These are phyloP conservation scores for Penicillium crystallinum DNA, from an alignment of 495 filamentous ascomycete genomes.

Conservation along the genomic window DNA sequence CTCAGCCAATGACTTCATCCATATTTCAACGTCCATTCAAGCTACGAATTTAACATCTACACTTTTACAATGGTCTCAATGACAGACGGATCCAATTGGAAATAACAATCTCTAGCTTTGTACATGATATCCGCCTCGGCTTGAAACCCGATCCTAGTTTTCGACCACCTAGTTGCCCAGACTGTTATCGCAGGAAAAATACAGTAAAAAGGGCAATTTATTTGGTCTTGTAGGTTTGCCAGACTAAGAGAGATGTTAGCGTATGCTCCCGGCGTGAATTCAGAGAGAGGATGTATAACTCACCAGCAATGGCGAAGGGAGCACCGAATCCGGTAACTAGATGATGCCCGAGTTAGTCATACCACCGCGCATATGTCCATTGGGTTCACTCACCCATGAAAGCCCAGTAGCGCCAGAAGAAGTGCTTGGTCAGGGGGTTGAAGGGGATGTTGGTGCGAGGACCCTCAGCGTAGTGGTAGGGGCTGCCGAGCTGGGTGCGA, in stretches of 20 bases:
- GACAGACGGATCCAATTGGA: conserved; percentile 15
- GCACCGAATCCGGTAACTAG: conserved; percentile 67
- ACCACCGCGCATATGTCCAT: conserved; percentile 8
- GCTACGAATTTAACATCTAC: conserved; percentile 17
- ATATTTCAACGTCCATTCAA: conserved; percentile 33
- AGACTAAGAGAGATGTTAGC: conserved; percentile 54
- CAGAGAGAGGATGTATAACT: conserved; percentile 30
- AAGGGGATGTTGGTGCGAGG: conserved; percentile 92
- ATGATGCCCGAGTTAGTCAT: conserved; percentile 28
- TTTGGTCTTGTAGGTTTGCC: conserved; percentile 75
- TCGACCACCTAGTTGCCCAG: conserved; percentile 17
- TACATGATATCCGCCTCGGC: conserved; percentile 36
- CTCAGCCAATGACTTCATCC: conserved; percentile 50
- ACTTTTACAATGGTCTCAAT: conserved; percentile 16
- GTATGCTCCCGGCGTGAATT: neutral
- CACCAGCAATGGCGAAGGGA: conserved; percentile 81
- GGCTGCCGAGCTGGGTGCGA: conserved; percentile 75
- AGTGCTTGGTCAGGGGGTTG: conserved; percentile 85
- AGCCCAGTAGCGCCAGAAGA: conserved; percentile 74
- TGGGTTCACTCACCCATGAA: conserved; percentile 59
- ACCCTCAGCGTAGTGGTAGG: conserved; percentile 98
- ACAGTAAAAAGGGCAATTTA: conserved; percentile 23
- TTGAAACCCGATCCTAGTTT: conserved; percentile 21
- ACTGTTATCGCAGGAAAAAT: conserved; percentile 18
- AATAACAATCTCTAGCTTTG: conserved; percentile 41